Base-by-base conservation (phyloP, 2,329 filamentous ascomycete genomes). In the Ploettnerulaceae sp. region DNA sequence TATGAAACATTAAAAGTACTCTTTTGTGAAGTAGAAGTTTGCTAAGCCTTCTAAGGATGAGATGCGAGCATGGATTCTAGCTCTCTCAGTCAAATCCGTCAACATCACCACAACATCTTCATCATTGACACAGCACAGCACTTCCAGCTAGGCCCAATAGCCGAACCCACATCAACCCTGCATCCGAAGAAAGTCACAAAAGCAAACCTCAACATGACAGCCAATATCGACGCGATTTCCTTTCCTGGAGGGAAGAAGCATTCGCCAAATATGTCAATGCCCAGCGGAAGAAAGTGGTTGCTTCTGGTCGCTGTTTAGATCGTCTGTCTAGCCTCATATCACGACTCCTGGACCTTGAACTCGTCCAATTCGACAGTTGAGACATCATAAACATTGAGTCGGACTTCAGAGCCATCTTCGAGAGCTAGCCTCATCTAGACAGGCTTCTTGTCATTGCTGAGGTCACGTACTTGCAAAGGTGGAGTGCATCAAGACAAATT, bases 401-500 rank as follows among this genome's bases (percentile, higher is more conserved):
- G 21, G 48, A 47, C 9, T 20, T 55, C 22, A 33, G 11, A 3
- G 11, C 6, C 9, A 42, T 57, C 21, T 42, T 60, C 24, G 52
- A 44, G 6, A 46, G 35, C 6, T 57, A 56, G 42, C 63, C 60
- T 2, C 47, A 53, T 22, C 53, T 68, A 34, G 63, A 67, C 45
- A 61, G 61, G 6, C 55, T 67, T 22, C 60, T 65, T 40, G 47
- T 64, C 38, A 58, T 62, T n/a, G 57, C 61, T 8, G 64, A 64
- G 11, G n/a, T n/a, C n/a, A n/a, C n/a, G n/a, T n/a, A n/a, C n/a
- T n/a, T n/a, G n/a, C n/a, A n/a, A 62, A 60, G 49, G 56, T 61
- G 48, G 52, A 52, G n/a, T n/a, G n/a, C n/a, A 40, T 53, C 14
- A 51, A 39, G 34, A 55, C 55, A 22, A 66, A 64, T 45, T 32